These are phyloP conservation scores for Botrytis sinoallii DNA, from an alignment of 2,329 filamentous ascomycete genomes.

Conservation along the genomic window DNA sequence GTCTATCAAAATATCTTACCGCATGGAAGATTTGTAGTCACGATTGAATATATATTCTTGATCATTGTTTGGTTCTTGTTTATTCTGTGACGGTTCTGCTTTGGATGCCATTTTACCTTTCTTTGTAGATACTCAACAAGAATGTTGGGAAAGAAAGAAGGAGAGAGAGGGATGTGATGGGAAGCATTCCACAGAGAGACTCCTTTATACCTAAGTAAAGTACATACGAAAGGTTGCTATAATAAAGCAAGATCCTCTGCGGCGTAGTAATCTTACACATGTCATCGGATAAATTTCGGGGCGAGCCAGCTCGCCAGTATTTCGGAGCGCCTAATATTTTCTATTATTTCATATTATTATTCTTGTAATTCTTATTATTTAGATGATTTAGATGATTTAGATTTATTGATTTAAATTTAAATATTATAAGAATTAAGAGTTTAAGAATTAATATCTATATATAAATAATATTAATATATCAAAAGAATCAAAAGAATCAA, in stretches of 20 bases:
- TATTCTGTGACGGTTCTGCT: background rate
- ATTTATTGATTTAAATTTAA: too few relatives aligned
- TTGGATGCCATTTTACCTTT: background rate
- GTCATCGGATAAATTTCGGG: background rate
- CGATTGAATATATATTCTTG: background rate
- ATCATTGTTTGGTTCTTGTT: background rate
- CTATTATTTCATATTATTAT: too few relatives aligned
- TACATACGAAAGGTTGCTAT: background rate
- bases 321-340: too few relatives aligned
- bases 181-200: background rate
- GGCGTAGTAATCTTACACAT: background rate
- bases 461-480: too few relatives aligned
- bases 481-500: too few relatives aligned
- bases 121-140: background rate
- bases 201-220: background rate
- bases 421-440: too few relatives aligned
- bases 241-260: background rate
- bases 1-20: background rate
- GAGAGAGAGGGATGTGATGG: background rate
- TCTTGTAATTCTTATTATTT: too few relatives aligned
- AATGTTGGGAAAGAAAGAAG: fast-evolving
- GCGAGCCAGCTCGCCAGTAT: too few relatives aligned
- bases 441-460: too few relatives aligned
- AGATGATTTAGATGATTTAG: too few relatives aligned
- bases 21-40: background rate